A percentile compares a stretch with the other conserved stretches of the same genome.
These are phyloP conservation scores for Meyerozyma athensensis DNA, from an alignment of 1,139 yeast genomes.

Conservation along the genomic window DNA sequence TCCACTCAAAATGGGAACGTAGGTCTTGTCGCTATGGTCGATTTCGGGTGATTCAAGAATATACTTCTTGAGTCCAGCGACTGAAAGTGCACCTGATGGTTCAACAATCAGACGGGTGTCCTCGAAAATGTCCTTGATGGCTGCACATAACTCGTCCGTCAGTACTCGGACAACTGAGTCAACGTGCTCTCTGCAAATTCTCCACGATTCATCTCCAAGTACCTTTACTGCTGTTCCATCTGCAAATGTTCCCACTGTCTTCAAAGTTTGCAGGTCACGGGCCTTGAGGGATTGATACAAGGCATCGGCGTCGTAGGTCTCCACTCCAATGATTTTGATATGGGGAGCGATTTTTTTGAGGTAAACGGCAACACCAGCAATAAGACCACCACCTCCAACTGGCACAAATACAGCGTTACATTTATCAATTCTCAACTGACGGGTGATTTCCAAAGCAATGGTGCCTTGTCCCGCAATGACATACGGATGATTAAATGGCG, in stretches of 20 bases:
- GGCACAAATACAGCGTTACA: conserved; percentile 87
- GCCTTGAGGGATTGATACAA: conserved; percentile 65
- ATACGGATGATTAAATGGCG: conserved; percentile 96
- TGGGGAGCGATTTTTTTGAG: conserved; percentile 96
- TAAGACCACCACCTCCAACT: conserved; percentile 96
- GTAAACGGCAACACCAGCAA: conserved; percentile 88
- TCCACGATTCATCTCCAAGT: conserved; percentile 87
- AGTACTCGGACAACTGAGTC: conserved; percentile 85
- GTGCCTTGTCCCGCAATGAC: conserved; percentile 99
- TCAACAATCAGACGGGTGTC: conserved; percentile 93
- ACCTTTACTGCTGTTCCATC: conserved; percentile 98
- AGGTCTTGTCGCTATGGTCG: conserved; percentile 68
- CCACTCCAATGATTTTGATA: conserved; percentile 91
- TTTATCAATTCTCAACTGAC: conserved; percentile 77
- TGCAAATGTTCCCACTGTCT: conserved; percentile 93
- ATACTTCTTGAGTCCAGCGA: conserved; percentile 90
- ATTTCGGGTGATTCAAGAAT: conserved; percentile 54
- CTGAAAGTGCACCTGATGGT: conserved; percentile 95
- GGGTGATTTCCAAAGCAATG: conserved; percentile 83
- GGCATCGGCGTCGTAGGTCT: conserved; percentile 93
- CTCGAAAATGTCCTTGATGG: conserved; percentile 92
- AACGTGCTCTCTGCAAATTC: conserved; percentile 70
- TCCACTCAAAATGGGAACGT: conserved; percentile 85
- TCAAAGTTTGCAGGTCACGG: conserved; percentile 51
- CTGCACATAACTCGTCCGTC: conserved; percentile 97